These are phyloP conservation scores for Microcos paniculata DNA, from an alignment of 345 rosid genomes.

Conservation along the genomic window DNA sequence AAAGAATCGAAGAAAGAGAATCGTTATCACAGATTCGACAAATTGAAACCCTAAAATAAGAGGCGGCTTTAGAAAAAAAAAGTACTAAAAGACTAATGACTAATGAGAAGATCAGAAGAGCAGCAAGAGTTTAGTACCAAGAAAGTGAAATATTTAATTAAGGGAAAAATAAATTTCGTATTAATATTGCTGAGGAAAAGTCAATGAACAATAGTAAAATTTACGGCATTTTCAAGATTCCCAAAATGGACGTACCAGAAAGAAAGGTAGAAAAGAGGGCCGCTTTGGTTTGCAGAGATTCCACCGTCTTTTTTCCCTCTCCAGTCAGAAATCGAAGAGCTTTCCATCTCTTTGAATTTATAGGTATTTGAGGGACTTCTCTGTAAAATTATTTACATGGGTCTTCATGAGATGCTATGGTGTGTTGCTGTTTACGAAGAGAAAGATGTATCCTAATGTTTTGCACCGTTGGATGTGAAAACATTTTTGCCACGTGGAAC, in stretches of 20 bases:
- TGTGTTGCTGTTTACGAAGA: not conserved
- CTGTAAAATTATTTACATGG: not conserved
- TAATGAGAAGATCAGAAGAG: not conserved
- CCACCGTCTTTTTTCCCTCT: not conserved
- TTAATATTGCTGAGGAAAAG: not conserved
- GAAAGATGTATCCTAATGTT: not conserved
- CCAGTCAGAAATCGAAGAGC: not conserved
- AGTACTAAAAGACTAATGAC: not conserved
- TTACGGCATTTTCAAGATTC: constrained; percentile 7
- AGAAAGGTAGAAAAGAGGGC: not conserved
- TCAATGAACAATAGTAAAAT: not conserved
- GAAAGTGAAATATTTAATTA: not conserved
- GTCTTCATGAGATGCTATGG: not conserved
- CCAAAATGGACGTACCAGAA: constrained; percentile 4
- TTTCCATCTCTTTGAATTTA: constrained; percentile 11
- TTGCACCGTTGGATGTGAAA: not conserved
- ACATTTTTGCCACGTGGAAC: not conserved
- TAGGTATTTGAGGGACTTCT: constrained; percentile 24
- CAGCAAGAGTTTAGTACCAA: not conserved
- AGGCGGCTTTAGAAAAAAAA: not conserved
- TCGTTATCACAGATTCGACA: not conserved
- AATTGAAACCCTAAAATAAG: not conserved
- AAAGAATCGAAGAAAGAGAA: not conserved
- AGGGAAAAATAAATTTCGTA: no score
- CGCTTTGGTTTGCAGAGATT: constrained; percentile 8